phyloP scores from a whole-genome alignment of 73 alveolate genomes.

The Uronychia setigera region DNA sequence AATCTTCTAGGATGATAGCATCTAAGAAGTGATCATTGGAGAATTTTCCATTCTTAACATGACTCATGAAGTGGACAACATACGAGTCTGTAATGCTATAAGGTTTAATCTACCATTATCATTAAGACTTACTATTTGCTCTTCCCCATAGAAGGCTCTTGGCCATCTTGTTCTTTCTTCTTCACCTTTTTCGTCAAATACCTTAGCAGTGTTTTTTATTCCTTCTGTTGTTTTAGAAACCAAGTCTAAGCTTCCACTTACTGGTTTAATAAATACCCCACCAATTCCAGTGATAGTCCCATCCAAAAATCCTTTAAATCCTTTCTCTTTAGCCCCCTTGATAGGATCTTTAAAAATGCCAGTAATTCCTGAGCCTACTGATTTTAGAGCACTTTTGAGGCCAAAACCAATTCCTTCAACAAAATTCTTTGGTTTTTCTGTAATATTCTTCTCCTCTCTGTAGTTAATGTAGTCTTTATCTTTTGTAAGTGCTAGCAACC shows the following conservation, averaged over 20 bases:
- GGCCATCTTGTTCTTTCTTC: slow-evolving; percentile 92
- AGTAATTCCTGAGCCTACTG: slow-evolving; percentile 82
- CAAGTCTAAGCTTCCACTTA: slow-evolving; percentile 88
- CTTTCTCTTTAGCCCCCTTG: slow-evolving; percentile 80
- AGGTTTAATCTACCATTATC: slow-evolving; percentile 13
- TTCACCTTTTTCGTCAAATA: slow-evolving; percentile 78
- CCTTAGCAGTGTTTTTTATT: slow-evolving; percentile 90
- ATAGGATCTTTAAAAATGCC: slow-evolving; percentile 93
- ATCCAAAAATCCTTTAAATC: slow-evolving; percentile 87
- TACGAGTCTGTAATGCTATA: slow-evolving; percentile 31
- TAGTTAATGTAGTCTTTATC: slow-evolving; percentile 92
- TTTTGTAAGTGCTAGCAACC: slow-evolving; percentile 87
- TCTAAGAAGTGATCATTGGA: slow-evolving; percentile 47
- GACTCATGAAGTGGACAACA: slow-evolving; percentile 7
- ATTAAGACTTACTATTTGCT: slow-evolving; percentile 26
- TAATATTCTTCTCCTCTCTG: slow-evolving; percentile 87
- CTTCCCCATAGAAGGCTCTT: slow-evolving; percentile 93
- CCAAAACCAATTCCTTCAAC: slow-evolving; percentile 96
- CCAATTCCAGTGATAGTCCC: slow-evolving; percentile 92
- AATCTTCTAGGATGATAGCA: slow-evolving; percentile 33
- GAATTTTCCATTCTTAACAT: slow-evolving; percentile 13
- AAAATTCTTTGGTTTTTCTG: slow-evolving; percentile 92
- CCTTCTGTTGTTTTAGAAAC: slow-evolving; percentile 99
- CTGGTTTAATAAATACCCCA: slow-evolving; percentile 92
- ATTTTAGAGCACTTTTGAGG: slow-evolving; percentile 59